Evolutionary conservation across 2,329 filamentous ascomycete species (phyloP), one percentile per base, ranked within the genome.

Genomic region (Pestalotiopsis fici): DNA sequence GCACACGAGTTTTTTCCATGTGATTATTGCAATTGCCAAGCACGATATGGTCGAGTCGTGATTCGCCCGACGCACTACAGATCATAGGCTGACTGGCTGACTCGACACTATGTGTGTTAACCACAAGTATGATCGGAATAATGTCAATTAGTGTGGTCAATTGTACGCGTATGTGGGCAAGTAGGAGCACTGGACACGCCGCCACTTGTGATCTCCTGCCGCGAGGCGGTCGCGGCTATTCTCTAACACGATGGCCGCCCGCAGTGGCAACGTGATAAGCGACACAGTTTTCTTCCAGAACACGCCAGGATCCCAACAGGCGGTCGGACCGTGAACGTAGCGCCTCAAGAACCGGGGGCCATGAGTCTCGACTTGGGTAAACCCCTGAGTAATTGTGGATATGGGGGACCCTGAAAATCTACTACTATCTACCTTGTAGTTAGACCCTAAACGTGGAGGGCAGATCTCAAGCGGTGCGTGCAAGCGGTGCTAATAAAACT

Each of bases 381-480:
- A 21, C 25, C n/a, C n/a, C 31, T 60, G n/a, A 37, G 27, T 18
- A 27, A 35, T 60, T 35, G 57, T 31, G 57, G 55, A 27, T 60
- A 31, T 27, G 27, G n/a, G n/a, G 57, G 57, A 60, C 57, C 57
- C 57, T 60, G 57, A 60, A 57, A 60, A 31, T 60, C 57, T 37
- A 60, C 43, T 50, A 50, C 43, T 50, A 50, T 50, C 43, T 50
- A 21, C 21, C 43, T 50, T 35, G 31, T 9, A 60, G 25, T 31
- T 60, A 60, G 55, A 57, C 55, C 55, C 55, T 31, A 27, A 60
- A 60, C 28, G 27, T 31, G 57, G 27, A 60, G n/a, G 57, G 55
- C 28, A 60, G 57, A 60, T 60, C 57, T 60, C 57, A 37, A 60
- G 27, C 28, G n/a, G 28, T 50, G 27, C 57, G 21, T 35, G 31